phyloP scores from a whole-genome alignment of 108 stramenopile genomes.

The Aureococcus anophagefferens region DNA sequence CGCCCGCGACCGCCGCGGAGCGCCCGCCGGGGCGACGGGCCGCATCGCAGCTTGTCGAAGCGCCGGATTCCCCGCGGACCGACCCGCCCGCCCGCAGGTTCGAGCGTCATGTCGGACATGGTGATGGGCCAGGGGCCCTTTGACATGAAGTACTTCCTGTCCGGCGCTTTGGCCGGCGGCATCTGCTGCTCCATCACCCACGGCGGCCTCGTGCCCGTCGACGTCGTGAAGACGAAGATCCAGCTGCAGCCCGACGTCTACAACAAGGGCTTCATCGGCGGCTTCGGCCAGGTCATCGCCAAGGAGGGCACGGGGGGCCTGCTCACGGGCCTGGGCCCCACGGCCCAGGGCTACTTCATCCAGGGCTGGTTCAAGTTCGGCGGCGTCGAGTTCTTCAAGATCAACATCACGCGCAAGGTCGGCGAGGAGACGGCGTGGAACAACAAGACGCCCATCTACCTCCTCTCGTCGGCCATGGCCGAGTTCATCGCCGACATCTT shows the following conservation, averaged over 20 bases:
- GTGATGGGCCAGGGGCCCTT: no score
- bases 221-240: slow-evolving; percentile 93
- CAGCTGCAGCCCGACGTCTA: slow-evolving; percentile 73
- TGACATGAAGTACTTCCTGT: slow-evolving; percentile 29
- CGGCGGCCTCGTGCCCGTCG: slow-evolving; percentile 88
- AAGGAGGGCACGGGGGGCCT: slow-evolving; percentile 88
- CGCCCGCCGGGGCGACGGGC: no score
- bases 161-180: slow-evolving; percentile 67
- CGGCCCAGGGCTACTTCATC: slow-evolving; percentile 88
- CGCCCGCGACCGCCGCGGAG: no score
- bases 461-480: slow-evolving; percentile 77
- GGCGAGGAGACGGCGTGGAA: slow-evolving; percentile 89
- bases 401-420: slow-evolving; percentile 62
- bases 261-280: slow-evolving; percentile 82
- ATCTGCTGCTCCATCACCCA: slow-evolving; percentile 95
- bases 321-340: slow-evolving; percentile 91
- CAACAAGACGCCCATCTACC: slow-evolving; percentile 83
- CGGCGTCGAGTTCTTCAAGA: slow-evolving; percentile 96
- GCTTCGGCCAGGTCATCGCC: slow-evolving; percentile 70
- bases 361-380: slow-evolving; percentile 99
- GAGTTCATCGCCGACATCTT: slow-evolving; percentile 95
- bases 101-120: no score
- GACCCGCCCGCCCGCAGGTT: no score
- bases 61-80: no score
- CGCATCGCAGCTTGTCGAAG: no score